phyloP scores from a whole-genome alignment of 208 protist species.

The Acanthamoeba castellanii region DNA sequence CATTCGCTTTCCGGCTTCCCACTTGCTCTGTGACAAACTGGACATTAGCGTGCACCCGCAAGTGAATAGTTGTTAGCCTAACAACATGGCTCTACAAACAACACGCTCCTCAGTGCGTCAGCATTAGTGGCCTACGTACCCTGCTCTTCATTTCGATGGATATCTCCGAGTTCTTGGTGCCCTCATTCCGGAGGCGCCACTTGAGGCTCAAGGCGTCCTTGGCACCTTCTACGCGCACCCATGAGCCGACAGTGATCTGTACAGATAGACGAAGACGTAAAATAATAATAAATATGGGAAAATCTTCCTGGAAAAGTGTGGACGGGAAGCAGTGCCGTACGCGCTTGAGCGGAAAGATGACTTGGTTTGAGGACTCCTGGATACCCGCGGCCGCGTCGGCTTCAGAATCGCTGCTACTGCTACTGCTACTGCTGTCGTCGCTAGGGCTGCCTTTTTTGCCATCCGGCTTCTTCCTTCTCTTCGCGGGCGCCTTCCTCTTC shows the following conservation, averaged over 20 bases:
- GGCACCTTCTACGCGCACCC: neutral
- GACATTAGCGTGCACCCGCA: neutral
- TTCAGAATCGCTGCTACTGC: slow-evolving; percentile 17
- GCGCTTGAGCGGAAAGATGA: slow-evolving; percentile 4
- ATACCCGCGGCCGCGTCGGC: neutral
- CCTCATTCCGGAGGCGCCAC: slow-evolving; percentile 1
- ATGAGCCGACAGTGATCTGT: neutral
- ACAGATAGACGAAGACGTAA: too few relatives aligned
- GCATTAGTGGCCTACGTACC: neutral
- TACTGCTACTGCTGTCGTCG: slow-evolving; percentile 7
- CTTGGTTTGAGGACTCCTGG: neutral
- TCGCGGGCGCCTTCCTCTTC: neutral
- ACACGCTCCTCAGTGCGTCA: neutral
- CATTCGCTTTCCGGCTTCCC: neutral
- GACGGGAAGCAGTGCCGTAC: neutral
- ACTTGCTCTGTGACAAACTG: neutral
- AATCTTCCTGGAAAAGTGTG: neutral
- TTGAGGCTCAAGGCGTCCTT: neutral
- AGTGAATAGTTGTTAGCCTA: too few relatives aligned
- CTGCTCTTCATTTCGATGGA: slow-evolving; percentile 4
- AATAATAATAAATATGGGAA: neutral
- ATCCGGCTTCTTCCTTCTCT: neutral
- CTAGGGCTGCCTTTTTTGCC: neutral
- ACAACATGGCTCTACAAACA: too few relatives aligned
- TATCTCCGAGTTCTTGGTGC: slow-evolving; percentile 25